phyloP scores from a whole-genome alignment of 2,329 filamentous ascomycete genomes.

The Ceratocystis variospora region DNA sequence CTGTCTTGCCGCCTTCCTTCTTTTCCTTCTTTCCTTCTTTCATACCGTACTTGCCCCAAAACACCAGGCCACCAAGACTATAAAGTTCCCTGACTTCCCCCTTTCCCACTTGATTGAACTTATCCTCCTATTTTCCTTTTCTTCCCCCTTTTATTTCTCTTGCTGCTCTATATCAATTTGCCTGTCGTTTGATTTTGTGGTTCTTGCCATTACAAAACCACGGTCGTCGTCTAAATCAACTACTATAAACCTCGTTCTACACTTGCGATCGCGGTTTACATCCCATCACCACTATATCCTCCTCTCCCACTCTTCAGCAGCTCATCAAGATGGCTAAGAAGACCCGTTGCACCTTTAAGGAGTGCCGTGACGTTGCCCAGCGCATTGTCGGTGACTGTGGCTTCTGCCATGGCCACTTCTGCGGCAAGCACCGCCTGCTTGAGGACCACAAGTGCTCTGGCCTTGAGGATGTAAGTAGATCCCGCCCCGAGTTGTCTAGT shows the following conservation, averaged over 20 bases:
- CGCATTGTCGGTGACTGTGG: conserved; percentile 92
- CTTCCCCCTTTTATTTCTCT: background rate
- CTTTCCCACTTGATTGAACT: background rate
- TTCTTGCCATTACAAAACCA: too few relatives aligned
- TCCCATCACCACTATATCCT: background rate
- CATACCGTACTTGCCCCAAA: background rate
- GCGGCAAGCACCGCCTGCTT: conserved; percentile 82
- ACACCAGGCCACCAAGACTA: background rate
- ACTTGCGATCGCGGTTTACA: background rate
- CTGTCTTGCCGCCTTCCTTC: background rate
- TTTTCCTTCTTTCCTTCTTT: conserved; percentile 8
- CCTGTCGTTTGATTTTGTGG: background rate
- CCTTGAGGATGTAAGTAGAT: conserved; percentile 61
- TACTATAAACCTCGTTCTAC: background rate
- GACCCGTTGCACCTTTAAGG: conserved; percentile 75
- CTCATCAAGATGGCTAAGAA: conserved; percentile 50
- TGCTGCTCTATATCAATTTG: background rate
- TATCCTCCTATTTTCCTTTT: background rate
- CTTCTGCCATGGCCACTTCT: conserved; percentile 90
- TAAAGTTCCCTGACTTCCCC: background rate
- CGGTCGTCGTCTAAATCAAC: too few relatives aligned
- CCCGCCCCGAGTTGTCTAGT: background rate
- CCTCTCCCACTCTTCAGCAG: background rate
- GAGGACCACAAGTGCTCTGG: conserved; percentile 90
- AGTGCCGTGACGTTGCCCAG: conserved; percentile 77